Base-by-base conservation (phyloP, 768 basidiomycete species). In the Kwoniella mangroviensis region DNA sequence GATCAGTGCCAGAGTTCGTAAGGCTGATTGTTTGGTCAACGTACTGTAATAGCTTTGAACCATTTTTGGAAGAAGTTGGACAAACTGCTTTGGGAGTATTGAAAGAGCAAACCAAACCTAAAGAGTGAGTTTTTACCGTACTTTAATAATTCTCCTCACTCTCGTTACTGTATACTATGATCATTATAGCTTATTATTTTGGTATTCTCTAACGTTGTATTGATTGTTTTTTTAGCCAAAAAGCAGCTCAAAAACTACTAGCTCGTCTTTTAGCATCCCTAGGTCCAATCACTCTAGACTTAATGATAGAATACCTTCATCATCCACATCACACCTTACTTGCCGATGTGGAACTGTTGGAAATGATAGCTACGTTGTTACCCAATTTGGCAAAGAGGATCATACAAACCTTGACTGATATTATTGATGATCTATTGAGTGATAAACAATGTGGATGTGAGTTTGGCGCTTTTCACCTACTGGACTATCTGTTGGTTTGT, bases 351-450 rank as follows among this genome's bases (percentile, higher is more conserved):
- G 26, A 42, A 3, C 55, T 79, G 64, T 65, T 79, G 2, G 73
- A 79, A 42, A 71, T 73, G 72, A 74, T 76, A 22, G 76, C 78
- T 17, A 73, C 71, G 3, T 62, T 79, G 2, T 63, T 79, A 15
- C 78, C 78, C 2, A 74, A 71, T 34, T 42, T 79, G 26, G 22
- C 69, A 9, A 65, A 63, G 63, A 66, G 70, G 61, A 77, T 76
- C 41, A 72, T 74, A 6, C 72, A 72, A 55, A 72, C 69, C 49
- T 53, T 79, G 52, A 67, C 61, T 6, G 76, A 74, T 22, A 71
- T 77, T 34, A 76, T 79, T 52, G 76, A 75, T 21, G 73, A 74
- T 40, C 21, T 77, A 10, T 53, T 69, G 3, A 43, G 52, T 5
- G 54, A 51, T 15, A 70, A 71, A 43, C 4, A 43, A 19, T 65